Conservation (phyloP, 352 stramenopile species). For the Phytopythium chamaehyphon region DNA sequence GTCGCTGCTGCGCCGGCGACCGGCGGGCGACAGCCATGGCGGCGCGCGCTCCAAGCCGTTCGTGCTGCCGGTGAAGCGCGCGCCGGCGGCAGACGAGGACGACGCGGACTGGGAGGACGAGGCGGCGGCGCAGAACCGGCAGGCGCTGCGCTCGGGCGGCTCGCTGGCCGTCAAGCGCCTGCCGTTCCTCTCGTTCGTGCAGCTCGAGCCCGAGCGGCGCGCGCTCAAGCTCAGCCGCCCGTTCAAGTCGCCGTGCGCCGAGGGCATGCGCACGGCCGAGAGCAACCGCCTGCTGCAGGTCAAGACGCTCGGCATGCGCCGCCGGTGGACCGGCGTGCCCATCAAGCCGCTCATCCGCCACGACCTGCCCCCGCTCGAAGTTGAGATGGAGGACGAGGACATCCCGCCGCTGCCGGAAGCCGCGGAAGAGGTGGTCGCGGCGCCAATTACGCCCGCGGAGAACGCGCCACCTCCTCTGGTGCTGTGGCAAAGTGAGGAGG, state of each 20-base stretch:
- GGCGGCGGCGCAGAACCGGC: slow-evolving; percentile 39
- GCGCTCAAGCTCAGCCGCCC: slow-evolving; percentile 51
- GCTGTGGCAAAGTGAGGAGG: slow-evolving; percentile 71
- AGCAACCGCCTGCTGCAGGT: slow-evolving; percentile 73
- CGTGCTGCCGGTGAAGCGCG: slow-evolving; percentile 64
- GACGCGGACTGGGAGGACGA: slow-evolving; percentile 33
- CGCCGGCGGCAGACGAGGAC: slow-evolving; percentile 2
- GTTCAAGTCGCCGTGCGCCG: slow-evolving; percentile 79
- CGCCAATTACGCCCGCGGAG: slow-evolving; percentile 8
- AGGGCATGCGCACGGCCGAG: slow-evolving; percentile 49
- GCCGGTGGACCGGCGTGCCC: slow-evolving; percentile 44
- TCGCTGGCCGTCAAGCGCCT: slow-evolving; percentile 70
- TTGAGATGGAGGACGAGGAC: slow-evolving; percentile 64
- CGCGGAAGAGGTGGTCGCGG: slow-evolving; percentile 8
- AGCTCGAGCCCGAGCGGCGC: slow-evolving; percentile 49
- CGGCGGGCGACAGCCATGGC: slow-evolving; percentile 6
- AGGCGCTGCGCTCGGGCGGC: slow-evolving; percentile 40
- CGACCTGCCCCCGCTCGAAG: slow-evolving; percentile 50
- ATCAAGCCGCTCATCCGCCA: slow-evolving; percentile 61
- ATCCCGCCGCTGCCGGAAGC: slow-evolving; percentile 21
- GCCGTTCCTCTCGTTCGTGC: slow-evolving; percentile 80
- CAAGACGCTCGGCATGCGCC: slow-evolving; percentile 83
- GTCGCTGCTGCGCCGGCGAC: slow-evolving; percentile 47
- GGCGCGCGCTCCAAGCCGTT: slow-evolving; percentile 70
- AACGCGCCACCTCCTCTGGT: slow-evolving; percentile 66